Percentiles rank a stretch among this genome's conserved stretches.
These are phyloP conservation scores for Yarrowia bubula DNA, from an alignment of 805 yeast genomes.

Conservation along the genomic window DNA sequence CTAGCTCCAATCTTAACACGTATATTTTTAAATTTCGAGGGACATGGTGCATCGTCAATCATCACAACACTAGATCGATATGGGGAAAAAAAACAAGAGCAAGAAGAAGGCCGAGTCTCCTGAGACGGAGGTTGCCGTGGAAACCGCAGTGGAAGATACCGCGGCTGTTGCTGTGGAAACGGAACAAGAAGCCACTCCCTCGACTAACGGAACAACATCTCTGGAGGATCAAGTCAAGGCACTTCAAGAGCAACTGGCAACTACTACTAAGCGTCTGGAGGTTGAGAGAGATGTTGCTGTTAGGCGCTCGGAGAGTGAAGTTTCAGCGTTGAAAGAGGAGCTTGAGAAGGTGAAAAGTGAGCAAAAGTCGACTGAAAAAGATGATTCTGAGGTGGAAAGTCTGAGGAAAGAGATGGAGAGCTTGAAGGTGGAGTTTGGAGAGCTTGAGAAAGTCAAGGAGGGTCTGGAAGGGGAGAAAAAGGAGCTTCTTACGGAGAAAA, in stretches of 20 bases:
- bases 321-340: background rate
- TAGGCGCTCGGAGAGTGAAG: background rate
- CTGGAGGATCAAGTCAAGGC: background rate
- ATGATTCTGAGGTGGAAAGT: background rate
- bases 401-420: background rate
- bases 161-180: background rate
- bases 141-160: constrained; percentile 50
- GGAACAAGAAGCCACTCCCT: background rate
- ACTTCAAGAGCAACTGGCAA: background rate
- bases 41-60: background rate
- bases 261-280: constrained; percentile 1
- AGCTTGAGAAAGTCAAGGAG: background rate
- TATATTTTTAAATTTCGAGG: constrained; percentile 5
- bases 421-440: background rate
- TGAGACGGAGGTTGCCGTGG: constrained; percentile 46
- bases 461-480: background rate
- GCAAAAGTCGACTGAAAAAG: background rate
- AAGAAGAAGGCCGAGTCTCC: constrained; percentile 2
- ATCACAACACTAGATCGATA: background rate
- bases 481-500: background rate
- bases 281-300: constrained; percentile 10
- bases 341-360: background rate
- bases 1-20: constrained; percentile 17
- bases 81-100: constrained; percentile 28
- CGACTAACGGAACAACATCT: background rate